phyloP scores from a whole-genome alignment of 2,329 filamentous ascomycete species.

The Botrytis sinoallii region DNA sequence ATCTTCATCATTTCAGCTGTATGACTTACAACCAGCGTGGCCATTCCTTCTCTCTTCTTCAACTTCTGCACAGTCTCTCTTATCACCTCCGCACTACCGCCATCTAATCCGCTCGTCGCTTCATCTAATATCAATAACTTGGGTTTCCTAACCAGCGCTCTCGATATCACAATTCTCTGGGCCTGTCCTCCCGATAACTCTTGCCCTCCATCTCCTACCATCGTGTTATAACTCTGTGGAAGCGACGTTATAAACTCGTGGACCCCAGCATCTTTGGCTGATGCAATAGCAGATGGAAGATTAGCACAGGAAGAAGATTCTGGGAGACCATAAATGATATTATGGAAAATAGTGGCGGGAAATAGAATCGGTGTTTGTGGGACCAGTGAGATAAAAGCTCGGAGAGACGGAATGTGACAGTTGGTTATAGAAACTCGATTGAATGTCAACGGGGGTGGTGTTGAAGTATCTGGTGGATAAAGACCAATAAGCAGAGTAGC shows the following conservation, averaged over 20 bases:
- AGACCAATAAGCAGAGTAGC: conserved; percentile 71
- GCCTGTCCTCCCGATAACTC: conserved; percentile 76
- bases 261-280: conserved; percentile 61
- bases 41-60: conserved; percentile 47
- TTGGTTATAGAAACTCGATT: conserved; percentile 53
- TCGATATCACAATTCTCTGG: conserved; percentile 76
- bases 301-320: conserved; percentile 51
- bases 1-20: conserved; percentile 81
- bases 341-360: conserved; percentile 70
- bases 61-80: conserved; percentile 59
- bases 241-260: conserved; percentile 74
- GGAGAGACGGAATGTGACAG: conserved; percentile 59
- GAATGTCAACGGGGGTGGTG: conserved; percentile 44
- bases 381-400: conserved; percentile 63
- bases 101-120: conserved; percentile 78
- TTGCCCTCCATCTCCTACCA: conserved; percentile 73
- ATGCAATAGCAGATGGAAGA: conserved; percentile 45
- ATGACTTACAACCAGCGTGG: conserved; percentile 81
- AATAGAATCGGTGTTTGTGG: conserved; percentile 74
- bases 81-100: conserved; percentile 61
- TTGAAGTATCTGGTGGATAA: conserved; percentile 46
- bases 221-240: conserved; percentile 66
- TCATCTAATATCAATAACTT: conserved; percentile 79
- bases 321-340: conserved; percentile 76
- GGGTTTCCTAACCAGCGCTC: conserved; percentile 70